A percentile compares a stretch with the other conserved stretches of the same genome.
Evolutionary conservation across 768 basidiomycete species (phyloP).

Genomic region (Erythrobasidium yunnanense): DNA sequence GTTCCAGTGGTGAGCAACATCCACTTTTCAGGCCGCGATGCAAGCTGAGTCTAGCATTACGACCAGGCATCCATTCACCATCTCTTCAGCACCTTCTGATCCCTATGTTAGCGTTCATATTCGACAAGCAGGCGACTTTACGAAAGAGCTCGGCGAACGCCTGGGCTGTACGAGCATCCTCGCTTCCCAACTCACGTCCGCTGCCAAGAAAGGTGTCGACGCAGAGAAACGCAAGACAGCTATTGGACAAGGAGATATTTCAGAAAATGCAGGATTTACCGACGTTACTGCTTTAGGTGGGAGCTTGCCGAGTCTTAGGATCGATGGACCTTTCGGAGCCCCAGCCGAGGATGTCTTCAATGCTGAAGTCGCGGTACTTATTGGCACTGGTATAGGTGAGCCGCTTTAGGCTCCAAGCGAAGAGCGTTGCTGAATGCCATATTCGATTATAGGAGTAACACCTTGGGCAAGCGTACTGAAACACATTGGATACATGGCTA

Average conservation of each 20-base stretch:
- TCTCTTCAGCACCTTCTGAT: conserved; percentile 63
- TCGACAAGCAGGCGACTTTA: conserved; percentile 85
- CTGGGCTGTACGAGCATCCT: conserved; percentile 49
- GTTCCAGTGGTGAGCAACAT: conserved; percentile 55
- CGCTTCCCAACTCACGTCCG: conserved; percentile 25
- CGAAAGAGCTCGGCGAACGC: conserved; percentile 68
- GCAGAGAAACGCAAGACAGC: conserved; percentile 55
- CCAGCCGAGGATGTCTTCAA: conserved; percentile 55
- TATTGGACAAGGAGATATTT: conserved; percentile 34
- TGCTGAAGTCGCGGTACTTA: conserved; percentile 60
- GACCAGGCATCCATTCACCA: conserved; percentile 61
- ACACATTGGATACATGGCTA: conserved; percentile 90
- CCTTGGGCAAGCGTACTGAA: conserved; percentile 91
- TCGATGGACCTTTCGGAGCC: conserved; percentile 87
- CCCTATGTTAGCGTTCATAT: conserved; percentile 85
- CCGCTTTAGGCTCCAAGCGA: neutral
- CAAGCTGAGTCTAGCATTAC: too few species aligned
- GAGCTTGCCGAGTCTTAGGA: conserved; percentile 58
- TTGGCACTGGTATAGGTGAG: conserved; percentile 79
- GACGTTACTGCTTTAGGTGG: conserved; percentile 51
- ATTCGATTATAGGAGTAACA: conserved; percentile 52
- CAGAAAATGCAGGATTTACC: conserved; percentile 46
- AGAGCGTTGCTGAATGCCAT: neutral
- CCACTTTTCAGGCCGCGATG: neutral
- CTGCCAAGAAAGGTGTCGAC: conserved; percentile 53